Evolutionary conservation across 1,284 basidiomycete genomes (phyloP).

Genomic region (Lignosus rhinocerotis): DNA sequence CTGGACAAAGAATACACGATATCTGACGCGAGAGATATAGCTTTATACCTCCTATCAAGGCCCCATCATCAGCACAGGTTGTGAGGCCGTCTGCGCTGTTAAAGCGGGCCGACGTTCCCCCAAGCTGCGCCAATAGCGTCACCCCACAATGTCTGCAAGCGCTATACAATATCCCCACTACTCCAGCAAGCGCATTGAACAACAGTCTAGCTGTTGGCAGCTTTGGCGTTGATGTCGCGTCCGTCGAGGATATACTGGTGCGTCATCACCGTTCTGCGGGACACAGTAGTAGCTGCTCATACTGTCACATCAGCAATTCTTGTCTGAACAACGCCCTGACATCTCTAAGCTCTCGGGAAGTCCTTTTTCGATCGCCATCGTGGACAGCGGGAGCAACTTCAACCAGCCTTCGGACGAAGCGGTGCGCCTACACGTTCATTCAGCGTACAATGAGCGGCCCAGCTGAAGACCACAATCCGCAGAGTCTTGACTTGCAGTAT

Average conservation of each 20-base stretch:
- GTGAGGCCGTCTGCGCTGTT: not conserved
- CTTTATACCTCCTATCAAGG: too few species aligned
- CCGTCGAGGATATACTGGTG: slow-evolving; percentile 44
- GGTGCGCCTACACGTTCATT: slow-evolving; percentile 18
- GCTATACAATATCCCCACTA: slow-evolving; percentile 50
- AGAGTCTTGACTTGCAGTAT: slow-evolving; percentile 63
- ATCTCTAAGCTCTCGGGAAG: slow-evolving; percentile 29
- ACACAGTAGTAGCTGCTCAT: not conserved
- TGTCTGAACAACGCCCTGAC: slow-evolving; percentile 45
- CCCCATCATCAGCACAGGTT: too few species aligned
- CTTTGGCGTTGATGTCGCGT: slow-evolving; percentile 51
- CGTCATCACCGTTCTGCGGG: not conserved
- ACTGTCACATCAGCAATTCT: slow-evolving; percentile 42
- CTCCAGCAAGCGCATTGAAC: slow-evolving; percentile 38
- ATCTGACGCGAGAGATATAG: not conserved
- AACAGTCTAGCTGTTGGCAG: slow-evolving; percentile 56
- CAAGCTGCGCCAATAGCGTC: slow-evolving; percentile 27
- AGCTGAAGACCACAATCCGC: not conserved
- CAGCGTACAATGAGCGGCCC: too few species aligned
- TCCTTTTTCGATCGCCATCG: slow-evolving; percentile 1
- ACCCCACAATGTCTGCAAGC: slow-evolving; percentile 53
- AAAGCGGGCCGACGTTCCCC: not conserved
- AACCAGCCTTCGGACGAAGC: not conserved
- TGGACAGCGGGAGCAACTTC: not conserved
- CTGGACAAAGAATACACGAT: too few species aligned